phyloP scores from a whole-genome alignment of 305 asterid genomes.

The Fraxinus latifolia region DNA sequence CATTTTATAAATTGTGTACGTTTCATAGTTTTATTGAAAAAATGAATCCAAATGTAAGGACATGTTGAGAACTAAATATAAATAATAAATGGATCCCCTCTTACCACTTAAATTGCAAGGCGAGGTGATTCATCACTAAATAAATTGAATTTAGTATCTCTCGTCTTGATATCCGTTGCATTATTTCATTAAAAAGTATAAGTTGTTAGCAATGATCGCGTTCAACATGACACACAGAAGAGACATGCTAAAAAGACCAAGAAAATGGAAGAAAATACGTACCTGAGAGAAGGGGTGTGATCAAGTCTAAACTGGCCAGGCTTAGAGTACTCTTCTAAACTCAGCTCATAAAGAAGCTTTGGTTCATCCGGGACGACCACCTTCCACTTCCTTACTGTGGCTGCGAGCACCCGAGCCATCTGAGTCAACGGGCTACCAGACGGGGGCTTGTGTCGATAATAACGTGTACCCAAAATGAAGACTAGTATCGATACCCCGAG shows the following conservation, averaged over 20 bases:
- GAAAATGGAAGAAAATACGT: not conserved
- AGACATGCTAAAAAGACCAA: not conserved
- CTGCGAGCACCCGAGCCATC: constrained; percentile 55
- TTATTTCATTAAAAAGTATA: not conserved
- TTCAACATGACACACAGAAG: not conserved
- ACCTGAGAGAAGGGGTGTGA: constrained; percentile 54
- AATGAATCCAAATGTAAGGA: not conserved
- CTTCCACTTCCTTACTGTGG: constrained; percentile 43
- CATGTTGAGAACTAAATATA: not conserved
- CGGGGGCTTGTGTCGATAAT: constrained; percentile 50
- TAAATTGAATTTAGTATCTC: not conserved
- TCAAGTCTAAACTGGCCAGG: constrained; percentile 43
- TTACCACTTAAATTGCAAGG: not conserved
- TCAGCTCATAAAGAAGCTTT: constrained; percentile 50
- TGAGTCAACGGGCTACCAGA: constrained; percentile 51
- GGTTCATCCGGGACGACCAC: constrained; percentile 47
- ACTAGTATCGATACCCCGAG: constrained; percentile 46
- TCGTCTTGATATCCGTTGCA: not conserved
- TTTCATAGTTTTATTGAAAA: not conserved
- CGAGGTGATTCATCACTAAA: not conserved
- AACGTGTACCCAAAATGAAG: constrained; percentile 46
- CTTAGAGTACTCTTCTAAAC: constrained; percentile 41
- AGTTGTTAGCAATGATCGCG: not conserved
- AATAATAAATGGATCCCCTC: not conserved
- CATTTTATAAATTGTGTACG: not conserved